Conservation (phyloP, 306 rosid genomes). For the Begonia loranthoides region DNA sequence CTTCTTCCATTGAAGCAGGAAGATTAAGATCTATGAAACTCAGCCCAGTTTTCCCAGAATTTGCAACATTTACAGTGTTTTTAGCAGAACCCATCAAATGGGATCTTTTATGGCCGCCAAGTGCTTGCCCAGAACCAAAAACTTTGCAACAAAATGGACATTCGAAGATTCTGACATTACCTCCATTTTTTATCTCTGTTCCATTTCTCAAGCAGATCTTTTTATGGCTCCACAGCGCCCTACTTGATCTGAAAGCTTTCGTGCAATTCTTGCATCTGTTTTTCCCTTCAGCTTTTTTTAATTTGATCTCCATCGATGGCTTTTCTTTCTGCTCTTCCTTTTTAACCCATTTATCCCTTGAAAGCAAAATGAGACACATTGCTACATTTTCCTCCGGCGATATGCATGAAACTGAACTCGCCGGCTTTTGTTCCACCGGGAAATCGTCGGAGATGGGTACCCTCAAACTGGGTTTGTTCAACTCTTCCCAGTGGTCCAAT, state of each 20-base stretch:
- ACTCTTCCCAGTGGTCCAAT: constrained; percentile 5
- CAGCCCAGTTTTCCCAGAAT: constrained; percentile 10
- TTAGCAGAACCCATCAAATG: constrained; percentile 22
- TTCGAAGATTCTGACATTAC: constrained; percentile 25
- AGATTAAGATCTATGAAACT: constrained; percentile 71
- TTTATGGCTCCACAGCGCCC: constrained; percentile 50
- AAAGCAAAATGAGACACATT: constrained; percentile 63
- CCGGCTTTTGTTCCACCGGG: constrained; percentile 28
- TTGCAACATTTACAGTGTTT: neutral
- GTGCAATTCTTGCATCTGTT: constrained; percentile 40
- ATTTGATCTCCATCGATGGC: constrained; percentile 11
- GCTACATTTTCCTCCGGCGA: constrained; percentile 73
- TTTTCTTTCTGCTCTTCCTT: constrained; percentile 1
- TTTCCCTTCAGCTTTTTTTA: constrained; percentile 25
- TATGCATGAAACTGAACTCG: constrained; percentile 52
- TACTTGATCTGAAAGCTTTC: constrained; percentile 46
- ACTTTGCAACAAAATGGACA: constrained; percentile 63
- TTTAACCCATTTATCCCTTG: constrained; percentile 51
- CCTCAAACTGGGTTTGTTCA: neutral
- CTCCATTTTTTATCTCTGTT: constrained; percentile 10
- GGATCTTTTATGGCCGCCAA: constrained; percentile 90
- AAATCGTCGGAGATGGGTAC: constrained; percentile 12
- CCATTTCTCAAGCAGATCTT: constrained; percentile 28
- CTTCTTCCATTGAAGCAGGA: constrained; percentile 60
- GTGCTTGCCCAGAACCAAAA: constrained; percentile 81